Base-by-base conservation (phyloP, 2,329 filamentous ascomycete species). In the Claviceps lovelessii region DNA sequence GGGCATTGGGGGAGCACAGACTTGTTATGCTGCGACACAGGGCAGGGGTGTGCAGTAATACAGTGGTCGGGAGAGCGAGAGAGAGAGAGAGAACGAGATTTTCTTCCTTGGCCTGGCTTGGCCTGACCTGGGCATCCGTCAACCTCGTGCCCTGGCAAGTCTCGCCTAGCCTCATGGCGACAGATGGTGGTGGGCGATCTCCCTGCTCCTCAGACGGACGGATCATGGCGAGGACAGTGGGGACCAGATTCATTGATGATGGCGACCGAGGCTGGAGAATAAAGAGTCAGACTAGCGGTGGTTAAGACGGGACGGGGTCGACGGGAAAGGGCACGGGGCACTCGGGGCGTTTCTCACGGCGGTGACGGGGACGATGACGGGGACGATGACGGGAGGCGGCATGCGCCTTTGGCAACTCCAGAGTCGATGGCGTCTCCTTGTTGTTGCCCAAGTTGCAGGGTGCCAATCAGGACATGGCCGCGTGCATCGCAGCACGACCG, bases 41-140 rank as follows among this genome's bases (percentile, higher is more conserved):
- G 37, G 29, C 19, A 31, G 44, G 44, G 54, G 44, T 42, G 37
- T 52, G 53, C 46, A 41, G 53, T 54, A 51, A 50, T 41, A 51
- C 52, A 49, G 31, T 19, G 37, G 9, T n/a, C 46, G 19, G 45
- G 39, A 41, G 39, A 41, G 17, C 13, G 37, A 41, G 37, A 41
- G 13, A 3, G 23, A 17, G 28, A 46, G 33, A 7, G 37, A 39
- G 37, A 39, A 13, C 13, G 11, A 23, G 23, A 23, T 23, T 3
- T 35, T 49, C 17, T 49, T 49, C 15, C 15, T n/a, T 37, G 4
- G 23, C 29, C 47, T 49, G 45, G 28, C 23, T 23, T 29, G 13
- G 19, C 23, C 23, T 23, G 23, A 23, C 23, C 23, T 23, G 2
- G 2, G 23, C 44, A 46, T 29, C 44, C 44, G 44, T 23, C 10